phyloP scores from a whole-genome alignment of 768 basidiomycete genomes.

The Sporobolomyces pararoseus region DNA sequence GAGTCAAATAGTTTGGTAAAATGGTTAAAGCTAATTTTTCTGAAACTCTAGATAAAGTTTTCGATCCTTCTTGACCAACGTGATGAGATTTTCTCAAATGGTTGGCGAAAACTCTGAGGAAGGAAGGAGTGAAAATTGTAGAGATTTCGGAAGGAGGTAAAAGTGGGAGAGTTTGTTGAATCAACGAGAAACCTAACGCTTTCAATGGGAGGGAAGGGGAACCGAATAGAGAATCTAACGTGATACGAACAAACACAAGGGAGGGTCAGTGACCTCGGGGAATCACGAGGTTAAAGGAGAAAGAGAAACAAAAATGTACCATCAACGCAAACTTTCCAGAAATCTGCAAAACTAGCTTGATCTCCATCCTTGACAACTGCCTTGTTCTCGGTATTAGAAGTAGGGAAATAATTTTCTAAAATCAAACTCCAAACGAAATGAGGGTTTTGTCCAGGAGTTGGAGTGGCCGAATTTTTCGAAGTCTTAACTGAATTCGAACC shows the following conservation, averaged over 20 bases:
- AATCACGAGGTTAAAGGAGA: not conserved
- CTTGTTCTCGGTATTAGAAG: not conserved
- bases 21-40: conserved; percentile 70
- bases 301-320: conserved; percentile 56
- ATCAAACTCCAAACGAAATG: conserved; percentile 89
- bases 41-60: conserved; percentile 83
- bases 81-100: conserved; percentile 66
- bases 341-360: conserved; percentile 75
- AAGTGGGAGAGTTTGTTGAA: conserved; percentile 70
- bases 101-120: conserved; percentile 96
- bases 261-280: not conserved
- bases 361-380: conserved; percentile 21
- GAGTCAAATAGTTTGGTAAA: conserved; percentile 69
- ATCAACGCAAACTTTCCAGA: conserved; percentile 86
- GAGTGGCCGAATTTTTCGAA: conserved; percentile 44
- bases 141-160: conserved; percentile 66
- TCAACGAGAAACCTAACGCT: conserved; percentile 92
- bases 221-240: conserved; percentile 81
- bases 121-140: conserved; percentile 86
- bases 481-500: conserved; percentile 43
- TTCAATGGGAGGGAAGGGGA: conserved; percentile 78
- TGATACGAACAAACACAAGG: not conserved
- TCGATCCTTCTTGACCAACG: conserved; percentile 57
- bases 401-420: conserved; percentile 66
- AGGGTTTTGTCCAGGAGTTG: conserved; percentile 64